Base-by-base conservation (phyloP, 2,329 filamentous ascomycete genomes). In the Aspergillus aculeatinus region DNA sequence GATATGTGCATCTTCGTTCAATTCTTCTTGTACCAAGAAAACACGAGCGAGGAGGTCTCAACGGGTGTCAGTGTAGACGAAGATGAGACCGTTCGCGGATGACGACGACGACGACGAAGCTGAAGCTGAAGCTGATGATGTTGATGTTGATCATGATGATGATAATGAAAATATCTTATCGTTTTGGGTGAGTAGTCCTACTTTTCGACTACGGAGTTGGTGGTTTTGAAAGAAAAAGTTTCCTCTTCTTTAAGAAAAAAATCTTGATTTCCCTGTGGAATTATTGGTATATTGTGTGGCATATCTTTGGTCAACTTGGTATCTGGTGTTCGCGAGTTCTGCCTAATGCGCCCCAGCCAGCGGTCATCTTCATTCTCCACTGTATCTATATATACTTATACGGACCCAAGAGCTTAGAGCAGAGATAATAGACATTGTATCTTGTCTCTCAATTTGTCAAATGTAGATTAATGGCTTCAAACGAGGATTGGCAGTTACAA, bases 1-100 rank as follows among this genome's bases (percentile, higher is more conserved):
- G 95, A 98, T 76, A 81, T 93, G 73, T 86, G 84, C 29, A 95
- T 98, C 3, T 97, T 97, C 76, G 85, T 86, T 11, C 94, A 98
- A 76, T 97, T 96, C 73, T 97, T 96, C 73, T 75, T 96, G 71
- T 98, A 98, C 75, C 83, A 82, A 49, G 76, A 77, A 58, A 73
- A 70, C 54, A 64, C 70, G 14, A 62, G 63, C 1, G 57, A 65
- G 2, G 65, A 68, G 16, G 6, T 44, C 39, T 19, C 16, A 6
- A 44, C 39, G 6, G 39, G 19, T 16, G 16, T 16, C 14, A 44
- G 39, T 19, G 39, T 3, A n/a, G 39, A 44, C 39, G 39, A 44
- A 19, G 39, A 44, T 19, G 39, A 44, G 39, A 44, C 39, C 16
- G 39, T 19, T 44, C 39, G 39, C 16, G 39, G 39, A 16, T 44